Base-by-base conservation (phyloP, 441 rosid species). In the Jatropha podagrica region DNA sequence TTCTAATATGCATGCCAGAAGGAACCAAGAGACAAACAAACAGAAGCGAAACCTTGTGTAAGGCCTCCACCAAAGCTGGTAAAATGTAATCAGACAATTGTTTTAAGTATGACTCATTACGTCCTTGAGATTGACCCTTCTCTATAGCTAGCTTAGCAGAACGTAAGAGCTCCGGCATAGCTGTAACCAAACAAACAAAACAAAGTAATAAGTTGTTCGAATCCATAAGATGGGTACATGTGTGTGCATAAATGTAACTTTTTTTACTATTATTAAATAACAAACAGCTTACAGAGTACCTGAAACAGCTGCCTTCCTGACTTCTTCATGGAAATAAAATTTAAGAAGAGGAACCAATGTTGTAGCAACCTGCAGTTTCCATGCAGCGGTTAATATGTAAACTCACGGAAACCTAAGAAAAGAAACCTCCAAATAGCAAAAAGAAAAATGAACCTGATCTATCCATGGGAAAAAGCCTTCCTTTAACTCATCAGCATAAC, bases 231-330 rank as follows among this genome's bases (percentile, higher is more conserved):
- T 49, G n/a, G 17, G 32, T 27, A 62, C 5, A 70, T n/a, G 58
- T 18, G 17, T n/a, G 40, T 44, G 18, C 11, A 32, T 17, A 54
- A 32, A 54, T 52, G 44, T 63, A 44, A 44, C 10, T 44, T 44
- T 5, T 44, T 44, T 44, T 44, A 27, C 26, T 7, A 17, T 37
- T 26, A 44, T 20, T 38, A 63, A 41, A 54, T 37, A 46, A 13
- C 40, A 69, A 59, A 49, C 48, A 65, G 73, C 69, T 62, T 38
- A 38, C 32, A 59, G 5, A 26, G 11, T 84, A 96, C 99, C 99
- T 88, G 99, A 96, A 83, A 94, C 98, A 80, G 98, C 99, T 72
- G 99, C 99, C 86, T 92, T 96, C 88, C 99, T 94, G 68, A 96
- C 99, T 84, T 96, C 99, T 76, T 96, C 99, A 38, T 96, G 99